Evolutionary conservation across 2,329 filamentous ascomycete genomes (phyloP).

Genomic region (Epichloe amarillans): DNA sequence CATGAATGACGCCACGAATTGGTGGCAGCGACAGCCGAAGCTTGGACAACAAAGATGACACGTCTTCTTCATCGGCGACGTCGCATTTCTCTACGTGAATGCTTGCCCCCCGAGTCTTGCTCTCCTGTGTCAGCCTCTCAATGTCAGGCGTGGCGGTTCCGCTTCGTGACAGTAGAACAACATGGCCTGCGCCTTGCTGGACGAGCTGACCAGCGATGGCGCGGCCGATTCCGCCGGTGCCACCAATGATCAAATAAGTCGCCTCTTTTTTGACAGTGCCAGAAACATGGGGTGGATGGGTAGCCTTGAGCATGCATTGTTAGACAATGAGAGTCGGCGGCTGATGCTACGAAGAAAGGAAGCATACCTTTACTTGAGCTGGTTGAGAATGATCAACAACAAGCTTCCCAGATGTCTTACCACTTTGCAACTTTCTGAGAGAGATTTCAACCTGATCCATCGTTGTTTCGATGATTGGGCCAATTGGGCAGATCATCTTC

Average conservation of each 20-base stretch:
- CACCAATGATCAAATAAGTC: slow-evolving; percentile 37
- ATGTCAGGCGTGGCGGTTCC: slow-evolving; percentile 28
- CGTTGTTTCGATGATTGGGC: slow-evolving; percentile 21
- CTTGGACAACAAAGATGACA: slow-evolving; percentile 15
- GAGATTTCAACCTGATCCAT: slow-evolving; percentile 26
- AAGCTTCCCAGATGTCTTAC: slow-evolving; percentile 27
- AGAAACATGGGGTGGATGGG: slow-evolving; percentile 8
- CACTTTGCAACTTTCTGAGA: slow-evolving; percentile 23
- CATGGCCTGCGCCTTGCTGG: slow-evolving; percentile 30
- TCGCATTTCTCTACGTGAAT: slow-evolving; percentile 36
- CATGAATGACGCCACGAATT: slow-evolving; percentile 31
- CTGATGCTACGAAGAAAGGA: not conserved
- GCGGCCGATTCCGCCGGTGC: slow-evolving; percentile 36
- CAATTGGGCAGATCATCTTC: slow-evolving; percentile 22
- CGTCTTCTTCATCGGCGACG: slow-evolving; percentile 24
- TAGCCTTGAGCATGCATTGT: slow-evolving; percentile 6
- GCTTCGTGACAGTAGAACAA: slow-evolving; percentile 35
- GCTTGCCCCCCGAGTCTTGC: slow-evolving; percentile 23
- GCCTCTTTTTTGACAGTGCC: slow-evolving; percentile 23
- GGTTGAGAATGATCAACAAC: slow-evolving; percentile 28
- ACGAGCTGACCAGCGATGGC: slow-evolving; percentile 37
- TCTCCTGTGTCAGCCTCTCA: slow-evolving; percentile 26
- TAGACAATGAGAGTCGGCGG: not conserved
- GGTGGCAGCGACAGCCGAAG: slow-evolving; percentile 18
- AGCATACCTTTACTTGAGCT: slow-evolving; percentile 26